Percentiles rank a stretch among this genome's conserved stretches.
phyloP scores from a whole-genome alignment of 176 grass and related monocot genomes.

The Dendrocalamus sinicus region DNA sequence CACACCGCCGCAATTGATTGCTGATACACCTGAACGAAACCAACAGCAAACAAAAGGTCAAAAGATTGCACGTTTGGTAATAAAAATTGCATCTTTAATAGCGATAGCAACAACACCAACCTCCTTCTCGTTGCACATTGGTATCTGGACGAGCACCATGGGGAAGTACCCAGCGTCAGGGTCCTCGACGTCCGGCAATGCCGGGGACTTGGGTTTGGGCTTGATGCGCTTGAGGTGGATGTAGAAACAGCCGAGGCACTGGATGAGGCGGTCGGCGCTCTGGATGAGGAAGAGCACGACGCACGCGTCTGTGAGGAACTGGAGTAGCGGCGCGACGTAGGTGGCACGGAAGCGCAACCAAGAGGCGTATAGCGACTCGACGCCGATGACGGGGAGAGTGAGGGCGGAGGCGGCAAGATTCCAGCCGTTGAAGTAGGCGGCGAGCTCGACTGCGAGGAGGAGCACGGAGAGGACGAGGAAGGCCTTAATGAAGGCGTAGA shows the following conservation, averaged over 20 bases:
- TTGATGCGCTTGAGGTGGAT: constrained; percentile 85
- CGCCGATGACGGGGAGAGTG: constrained; percentile 54
- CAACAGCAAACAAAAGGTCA: constrained; percentile 39
- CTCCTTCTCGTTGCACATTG: constrained; percentile 99
- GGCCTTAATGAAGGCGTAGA: constrained; percentile 79
- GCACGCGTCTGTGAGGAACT: constrained; percentile 90
- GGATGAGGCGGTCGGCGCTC: constrained; percentile 85
- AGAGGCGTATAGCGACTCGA: constrained; percentile 71
- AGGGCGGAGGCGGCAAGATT: constrained; percentile 57
- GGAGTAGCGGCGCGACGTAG: constrained; percentile 81
- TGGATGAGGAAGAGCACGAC: constrained; percentile 96
- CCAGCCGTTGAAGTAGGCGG: constrained; percentile 74
- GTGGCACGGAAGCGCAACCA: constrained; percentile 79
- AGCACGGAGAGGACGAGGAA: constrained; percentile 82
- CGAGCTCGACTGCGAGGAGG: constrained; percentile 74
- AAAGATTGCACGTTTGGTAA: constrained; percentile 26
- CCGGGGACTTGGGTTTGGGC: constrained; percentile 53
- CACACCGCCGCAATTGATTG: constrained; percentile 98
- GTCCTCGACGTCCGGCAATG: constrained; percentile 62
- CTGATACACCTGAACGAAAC: constrained; percentile 80
- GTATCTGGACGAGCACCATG: constrained; percentile 97
- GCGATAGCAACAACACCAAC: constrained; percentile 37
- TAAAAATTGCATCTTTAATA: background rate
- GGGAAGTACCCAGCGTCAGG: constrained; percentile 68
- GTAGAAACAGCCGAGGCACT: constrained; percentile 93